Base-by-base conservation (phyloP, 192 early-diverging fungal genomes). In the Phycomyces blakesleeanus region DNA sequence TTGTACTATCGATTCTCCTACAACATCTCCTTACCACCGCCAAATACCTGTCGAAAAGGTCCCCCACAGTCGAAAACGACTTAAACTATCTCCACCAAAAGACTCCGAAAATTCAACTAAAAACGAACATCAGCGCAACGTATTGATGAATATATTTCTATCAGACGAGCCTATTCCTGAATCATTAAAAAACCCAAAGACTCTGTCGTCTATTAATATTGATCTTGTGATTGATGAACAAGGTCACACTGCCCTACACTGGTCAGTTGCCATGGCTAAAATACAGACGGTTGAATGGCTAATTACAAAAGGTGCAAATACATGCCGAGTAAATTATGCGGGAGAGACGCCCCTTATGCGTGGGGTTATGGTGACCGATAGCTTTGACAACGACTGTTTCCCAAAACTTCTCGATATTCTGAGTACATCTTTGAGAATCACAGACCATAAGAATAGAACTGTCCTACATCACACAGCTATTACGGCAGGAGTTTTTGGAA, bases 161-260 rank as follows among this genome's bases (percentile, higher is more conserved):
- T 80, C 83, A 55, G 91, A 90, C 16, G 93, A 93, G 51, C 79
- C 83, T 76, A 80, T 57, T 72, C 91, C 44, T 91, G 38, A 63
- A 11, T 26, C 51, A 40, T 18, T 47, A 14, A 47, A 47, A 11
- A 14, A 47, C 44, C 89, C 39, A 87, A 83, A 69, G 91, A 96
- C 57, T 78, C 70, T 69, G 1, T 20, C 54, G 12, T 52, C 54
- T 81, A 74, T 94, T 21, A 85, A 97, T 41, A 75, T 93, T 25
- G 86, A 97, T 68, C 67, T 95, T 24, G 76, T 87, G 3, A 92
- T 99, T 58, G 97, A 99, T 60, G 93, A 95, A 49, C 92, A 92
- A 47, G 96, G 96, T 12, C 93, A 99, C 74, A 92, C 94, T 0
- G 83, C 93, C 1, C 75, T 98, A 8, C 97, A 99, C 64, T 99